Conservation (phyloP, 2,329 filamentous ascomycete genomes). For the Escovopsis weberi region DNA sequence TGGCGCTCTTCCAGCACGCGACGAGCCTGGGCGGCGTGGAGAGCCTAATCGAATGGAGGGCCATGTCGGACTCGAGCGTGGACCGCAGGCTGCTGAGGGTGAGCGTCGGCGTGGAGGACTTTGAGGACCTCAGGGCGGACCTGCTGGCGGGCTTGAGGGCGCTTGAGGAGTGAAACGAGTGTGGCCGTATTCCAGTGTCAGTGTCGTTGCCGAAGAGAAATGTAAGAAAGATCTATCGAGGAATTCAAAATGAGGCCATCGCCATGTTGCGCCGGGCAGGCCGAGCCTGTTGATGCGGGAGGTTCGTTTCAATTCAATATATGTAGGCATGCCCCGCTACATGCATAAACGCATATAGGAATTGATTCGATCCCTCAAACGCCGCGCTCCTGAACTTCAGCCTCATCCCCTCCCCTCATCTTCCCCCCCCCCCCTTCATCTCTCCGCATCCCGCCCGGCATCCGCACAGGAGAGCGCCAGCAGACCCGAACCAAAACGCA, state of each 20-base stretch:
- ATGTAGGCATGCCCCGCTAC: too few species aligned
- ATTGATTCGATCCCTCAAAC: too few species aligned
- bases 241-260: not conserved
- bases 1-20: slow-evolving; percentile 81
- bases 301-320: too few species aligned
- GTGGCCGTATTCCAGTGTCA: not conserved
- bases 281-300: too few species aligned
- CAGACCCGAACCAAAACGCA: too few species aligned
- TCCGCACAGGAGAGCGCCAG: too few species aligned
- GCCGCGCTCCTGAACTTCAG: too few species aligned
- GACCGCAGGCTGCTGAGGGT: slow-evolving; percentile 62
- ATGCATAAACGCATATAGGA: too few species aligned
- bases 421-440: too few species aligned
- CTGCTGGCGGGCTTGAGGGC: slow-evolving; percentile 51
- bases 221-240: not conserved
- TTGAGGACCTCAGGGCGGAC: slow-evolving; percentile 72
- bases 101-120: slow-evolving; percentile 75
- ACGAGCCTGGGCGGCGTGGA: slow-evolving; percentile 90
- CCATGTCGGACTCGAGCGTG: slow-evolving; percentile 66
- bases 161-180: slow-evolving; percentile 17
- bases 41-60: slow-evolving; percentile 90
- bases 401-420: too few species aligned
- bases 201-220: not conserved
- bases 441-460: too few species aligned
- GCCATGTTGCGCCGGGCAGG: too few species aligned